A percentile compares a stretch with the other conserved stretches of the same genome.
Evolutionary conservation across 164 flowering plant genomes (phyloP).

Genomic region (Akebia trifoliata): DNA sequence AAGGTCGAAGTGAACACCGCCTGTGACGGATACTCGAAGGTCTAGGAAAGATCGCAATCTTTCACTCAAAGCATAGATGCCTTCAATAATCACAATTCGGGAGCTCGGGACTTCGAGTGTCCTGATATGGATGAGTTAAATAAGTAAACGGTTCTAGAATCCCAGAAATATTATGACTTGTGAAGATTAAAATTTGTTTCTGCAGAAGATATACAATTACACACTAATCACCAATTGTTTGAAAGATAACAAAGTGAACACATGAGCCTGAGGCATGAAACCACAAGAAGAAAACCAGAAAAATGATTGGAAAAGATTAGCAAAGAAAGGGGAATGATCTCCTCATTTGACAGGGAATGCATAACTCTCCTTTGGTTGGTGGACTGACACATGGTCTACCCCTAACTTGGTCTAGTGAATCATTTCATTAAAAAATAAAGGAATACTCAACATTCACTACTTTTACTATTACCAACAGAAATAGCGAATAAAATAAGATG

Average conservation of each 20-base stretch:
- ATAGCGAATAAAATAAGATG: no score
- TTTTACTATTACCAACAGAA: no score
- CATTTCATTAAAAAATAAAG: no score
- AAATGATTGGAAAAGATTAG: not conserved
- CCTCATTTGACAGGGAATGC: slow-evolving; percentile 1
- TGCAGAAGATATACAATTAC: not conserved
- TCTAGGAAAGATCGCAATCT: slow-evolving; percentile 72
- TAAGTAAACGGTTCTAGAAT: no score
- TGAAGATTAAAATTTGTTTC: not conserved
- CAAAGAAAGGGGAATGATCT: not conserved
- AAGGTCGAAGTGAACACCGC: slow-evolving; percentile 97
- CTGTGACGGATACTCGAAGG: slow-evolving; percentile 86
- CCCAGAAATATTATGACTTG: no score
- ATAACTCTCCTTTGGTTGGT: not conserved
- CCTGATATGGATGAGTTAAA: slow-evolving; percentile 37
- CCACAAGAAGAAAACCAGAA: not conserved
- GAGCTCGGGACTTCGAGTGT: slow-evolving; percentile 87
- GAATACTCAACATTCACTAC: no score
- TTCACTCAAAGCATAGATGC: slow-evolving; percentile 95
- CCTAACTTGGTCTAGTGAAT: no score
- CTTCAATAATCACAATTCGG: slow-evolving; percentile 85
- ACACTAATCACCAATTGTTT: not conserved
- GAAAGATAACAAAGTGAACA: not conserved
- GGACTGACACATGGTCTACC: not conserved
- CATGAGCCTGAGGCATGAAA: not conserved